These are phyloP conservation scores for Bacidia gigantensis DNA, from an alignment of 495 filamentous ascomycete species.

Conservation along the genomic window DNA sequence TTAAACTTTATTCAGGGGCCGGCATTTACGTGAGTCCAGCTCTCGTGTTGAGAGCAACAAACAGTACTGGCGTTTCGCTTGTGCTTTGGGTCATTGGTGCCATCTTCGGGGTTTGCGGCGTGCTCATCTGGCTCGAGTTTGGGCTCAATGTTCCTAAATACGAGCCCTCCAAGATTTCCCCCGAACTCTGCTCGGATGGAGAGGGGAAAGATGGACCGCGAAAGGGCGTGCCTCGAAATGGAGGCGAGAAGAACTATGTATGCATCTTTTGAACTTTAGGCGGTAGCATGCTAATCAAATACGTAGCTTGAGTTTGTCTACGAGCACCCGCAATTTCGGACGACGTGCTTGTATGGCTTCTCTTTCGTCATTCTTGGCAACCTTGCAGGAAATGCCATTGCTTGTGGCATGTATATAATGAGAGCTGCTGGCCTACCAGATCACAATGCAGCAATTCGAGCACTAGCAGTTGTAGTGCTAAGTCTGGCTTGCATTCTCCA, in stretches of 20 bases:
- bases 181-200: constrained; percentile 14
- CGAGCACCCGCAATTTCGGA: constrained; percentile 21
- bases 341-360: constrained; percentile 33
- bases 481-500: constrained; percentile 35
- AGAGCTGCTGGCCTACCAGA: constrained; percentile 18
- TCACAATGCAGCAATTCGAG: constrained; percentile 21
- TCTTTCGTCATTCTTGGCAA: constrained; percentile 37
- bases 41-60: constrained; percentile 23
- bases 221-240: constrained; percentile 29
- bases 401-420: constrained; percentile 28
- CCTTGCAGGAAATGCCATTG: constrained; percentile 33
- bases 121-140: constrained; percentile 28
- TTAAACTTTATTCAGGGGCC: constrained; percentile 16
- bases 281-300: constrained; percentile 16
- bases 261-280: neutral
- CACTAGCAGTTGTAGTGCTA: constrained; percentile 29
- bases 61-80: constrained; percentile 26
- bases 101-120: constrained; percentile 24
- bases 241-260: constrained; percentile 39
- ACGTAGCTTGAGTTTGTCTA: constrained; percentile 33
- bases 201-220: constrained; percentile 3
- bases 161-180: constrained; percentile 15
- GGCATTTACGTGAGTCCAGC: constrained; percentile 27
- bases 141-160: constrained; percentile 33
- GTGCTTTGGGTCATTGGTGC: constrained; percentile 28